Percentiles rank a stretch among this genome's conserved stretches.
Evolutionary conservation across 2,329 filamentous ascomycete genomes (phyloP).

Genomic region (Fusarium sp.): DNA sequence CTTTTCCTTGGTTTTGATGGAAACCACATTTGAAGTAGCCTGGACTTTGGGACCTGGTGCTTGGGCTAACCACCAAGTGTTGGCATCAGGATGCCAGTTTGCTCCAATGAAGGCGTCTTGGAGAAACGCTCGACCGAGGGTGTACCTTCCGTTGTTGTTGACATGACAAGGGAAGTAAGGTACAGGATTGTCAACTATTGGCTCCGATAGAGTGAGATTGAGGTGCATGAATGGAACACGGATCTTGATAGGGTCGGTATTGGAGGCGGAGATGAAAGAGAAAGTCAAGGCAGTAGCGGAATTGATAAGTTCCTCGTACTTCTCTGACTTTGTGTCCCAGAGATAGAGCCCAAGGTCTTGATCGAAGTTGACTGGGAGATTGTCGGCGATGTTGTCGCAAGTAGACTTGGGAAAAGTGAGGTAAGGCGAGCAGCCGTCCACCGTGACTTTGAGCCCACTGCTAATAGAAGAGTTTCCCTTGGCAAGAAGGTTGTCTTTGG

Average conservation of each 20-base stretch:
- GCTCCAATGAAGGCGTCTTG: conserved; percentile 61
- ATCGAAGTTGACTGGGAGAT: conserved; percentile 5
- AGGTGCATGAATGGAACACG: conserved; percentile 16
- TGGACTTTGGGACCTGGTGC: conserved; percentile 26
- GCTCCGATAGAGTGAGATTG: conserved; percentile 7
- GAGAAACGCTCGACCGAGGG: conserved; percentile 57
- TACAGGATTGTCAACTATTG: not conserved
- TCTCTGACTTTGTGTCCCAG: conserved; percentile 4
- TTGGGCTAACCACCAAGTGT: conserved; percentile 34
- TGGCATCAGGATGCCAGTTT: conserved; percentile 51
- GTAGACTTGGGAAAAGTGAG: conserved; percentile 12
- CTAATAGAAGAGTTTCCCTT: not conserved
- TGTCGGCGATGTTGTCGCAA: conserved; percentile 4
- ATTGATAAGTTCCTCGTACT: not conserved
- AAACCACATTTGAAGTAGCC: not conserved
- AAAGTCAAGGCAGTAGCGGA: conserved; percentile 3
- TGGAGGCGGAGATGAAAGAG: not conserved
- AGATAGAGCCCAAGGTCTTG: conserved; percentile 6
- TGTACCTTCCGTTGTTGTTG: conserved; percentile 40
- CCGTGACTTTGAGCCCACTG: conserved; percentile 1
- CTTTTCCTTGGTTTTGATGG: conserved; percentile 6
- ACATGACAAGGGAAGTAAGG: conserved; percentile 56
- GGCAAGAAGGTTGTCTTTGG: not conserved
- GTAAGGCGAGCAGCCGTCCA: conserved; percentile 16
- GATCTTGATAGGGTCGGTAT: conserved; percentile 7